phyloP scores from a whole-genome alignment of 352 stramenopile species.

The Globisporangium parvum region DNA sequence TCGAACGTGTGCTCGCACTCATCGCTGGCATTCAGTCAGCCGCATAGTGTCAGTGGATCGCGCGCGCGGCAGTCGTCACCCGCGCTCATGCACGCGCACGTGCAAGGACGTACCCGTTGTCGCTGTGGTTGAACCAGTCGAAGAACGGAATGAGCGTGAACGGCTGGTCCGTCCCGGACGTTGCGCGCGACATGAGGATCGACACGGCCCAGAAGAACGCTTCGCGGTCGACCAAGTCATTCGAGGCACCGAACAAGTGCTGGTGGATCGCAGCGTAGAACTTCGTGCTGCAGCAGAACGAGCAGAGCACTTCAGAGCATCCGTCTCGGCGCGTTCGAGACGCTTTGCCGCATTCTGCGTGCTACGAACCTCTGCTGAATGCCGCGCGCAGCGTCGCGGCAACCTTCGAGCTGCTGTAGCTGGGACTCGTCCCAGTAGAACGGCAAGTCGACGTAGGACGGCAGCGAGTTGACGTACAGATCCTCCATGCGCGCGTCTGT shows the following conservation, averaged over 20 bases:
- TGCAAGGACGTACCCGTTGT: constrained; percentile 31
- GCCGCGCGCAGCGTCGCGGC: constrained; percentile 42
- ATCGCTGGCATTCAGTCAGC: constrained; percentile 22
- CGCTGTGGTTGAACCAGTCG: constrained; percentile 81
- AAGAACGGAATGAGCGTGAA: constrained; percentile 85
- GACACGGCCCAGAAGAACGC: constrained; percentile 80
- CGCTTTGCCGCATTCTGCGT: too few species aligned
- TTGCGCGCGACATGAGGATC: constrained; percentile 75
- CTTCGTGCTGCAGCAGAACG: constrained; percentile 20
- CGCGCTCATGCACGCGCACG: not conserved
- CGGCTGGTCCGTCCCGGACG: constrained; percentile 60
- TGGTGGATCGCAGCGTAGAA: constrained; percentile 70
- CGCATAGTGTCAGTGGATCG: not conserved
- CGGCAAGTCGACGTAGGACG: constrained; percentile 50
- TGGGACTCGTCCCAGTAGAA: constrained; percentile 64
- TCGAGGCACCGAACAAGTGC: constrained; percentile 57
- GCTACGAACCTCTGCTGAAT: constrained; percentile 57
- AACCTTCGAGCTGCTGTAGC: constrained; percentile 56
- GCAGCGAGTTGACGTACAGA: constrained; percentile 56
- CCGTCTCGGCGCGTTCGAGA: too few species aligned
- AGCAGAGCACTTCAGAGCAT: not conserved
- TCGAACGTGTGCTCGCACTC: constrained; percentile 68
- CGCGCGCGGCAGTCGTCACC: not conserved
- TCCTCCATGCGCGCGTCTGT: constrained; percentile 24
- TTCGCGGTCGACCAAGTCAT: constrained; percentile 44